Evolutionary conservation across 441 rosid genomes (phyloP).

Genomic region (Bruguiera hainesii): DNA sequence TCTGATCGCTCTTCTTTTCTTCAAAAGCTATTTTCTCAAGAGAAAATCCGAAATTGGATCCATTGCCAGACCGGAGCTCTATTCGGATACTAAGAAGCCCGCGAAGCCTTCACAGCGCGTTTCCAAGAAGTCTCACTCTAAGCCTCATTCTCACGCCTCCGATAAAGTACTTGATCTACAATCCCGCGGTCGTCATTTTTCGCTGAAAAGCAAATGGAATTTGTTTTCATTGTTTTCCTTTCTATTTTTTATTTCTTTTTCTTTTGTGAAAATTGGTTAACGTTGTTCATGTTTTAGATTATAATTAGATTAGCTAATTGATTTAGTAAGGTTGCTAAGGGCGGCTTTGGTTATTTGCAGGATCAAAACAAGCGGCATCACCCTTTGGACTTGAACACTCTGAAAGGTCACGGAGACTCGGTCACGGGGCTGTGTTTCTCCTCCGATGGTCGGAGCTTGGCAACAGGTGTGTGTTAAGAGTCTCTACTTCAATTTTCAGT

Average conservation of each 20-base stretch:
- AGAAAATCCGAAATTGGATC: conserved; percentile 80
- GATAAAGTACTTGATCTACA: conserved; percentile 47
- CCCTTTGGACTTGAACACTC: conserved; percentile 88
- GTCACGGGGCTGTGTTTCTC: conserved; percentile 83
- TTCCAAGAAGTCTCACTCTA: conserved; percentile 58
- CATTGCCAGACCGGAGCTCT: conserved; percentile 59
- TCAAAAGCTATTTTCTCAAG: conserved; percentile 63
- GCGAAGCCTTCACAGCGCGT: conserved; percentile 40
- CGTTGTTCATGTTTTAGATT: too few relatives aligned
- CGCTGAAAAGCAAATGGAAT: too few relatives aligned
- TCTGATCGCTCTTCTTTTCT: conserved; percentile 62
- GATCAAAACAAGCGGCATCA: conserved; percentile 80
- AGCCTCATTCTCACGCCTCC: conserved; percentile 55
- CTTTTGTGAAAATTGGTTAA: not conserved
- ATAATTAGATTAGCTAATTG: too few relatives aligned
- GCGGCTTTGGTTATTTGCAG: conserved; percentile 34
- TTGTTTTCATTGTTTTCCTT: too few relatives aligned
- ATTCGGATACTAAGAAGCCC: conserved; percentile 48
- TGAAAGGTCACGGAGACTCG: conserved; percentile 93
- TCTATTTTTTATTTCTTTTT: too few relatives aligned
- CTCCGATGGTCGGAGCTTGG: conserved; percentile 65
- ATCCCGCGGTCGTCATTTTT: not conserved
- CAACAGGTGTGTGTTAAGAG: conserved; percentile 48
- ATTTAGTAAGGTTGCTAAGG: too few relatives aligned
- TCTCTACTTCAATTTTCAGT: not conserved